These are phyloP conservation scores for Fusarium metavorans DNA, from an alignment of 2,329 filamentous ascomycete genomes.

Conservation along the genomic window DNA sequence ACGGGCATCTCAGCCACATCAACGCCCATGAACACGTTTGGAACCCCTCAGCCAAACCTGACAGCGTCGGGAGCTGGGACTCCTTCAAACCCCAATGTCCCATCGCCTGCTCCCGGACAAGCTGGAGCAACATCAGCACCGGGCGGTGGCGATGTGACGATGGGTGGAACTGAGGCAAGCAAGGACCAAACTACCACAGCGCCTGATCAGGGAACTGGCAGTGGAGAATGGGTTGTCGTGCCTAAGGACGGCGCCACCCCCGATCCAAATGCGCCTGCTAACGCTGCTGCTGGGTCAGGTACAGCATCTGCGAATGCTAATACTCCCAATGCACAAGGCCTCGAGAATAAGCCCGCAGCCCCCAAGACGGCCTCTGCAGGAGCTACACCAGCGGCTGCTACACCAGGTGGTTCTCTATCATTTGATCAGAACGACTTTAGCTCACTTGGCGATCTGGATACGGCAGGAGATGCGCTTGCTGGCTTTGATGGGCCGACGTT, in stretches of 20 bases:
- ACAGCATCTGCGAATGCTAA: constrained; percentile 43
- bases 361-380: constrained; percentile 35
- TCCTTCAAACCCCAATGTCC: constrained; percentile 61
- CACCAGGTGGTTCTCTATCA: constrained; percentile 56
- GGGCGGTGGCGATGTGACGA: constrained; percentile 52
- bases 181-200: constrained; percentile 55
- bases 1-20: constrained; percentile 69
- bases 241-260: constrained; percentile 69
- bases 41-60: constrained; percentile 70
- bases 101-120: constrained; percentile 57
- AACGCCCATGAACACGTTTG: constrained; percentile 71
- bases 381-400: constrained; percentile 44
- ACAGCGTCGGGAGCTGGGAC: constrained; percentile 70
- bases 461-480: constrained; percentile 77
- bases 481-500: constrained; percentile 72
- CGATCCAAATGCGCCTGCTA: constrained; percentile 45
- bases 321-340: constrained; percentile 44
- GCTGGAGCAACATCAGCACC: constrained; percentile 31
- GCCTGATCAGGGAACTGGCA: constrained; percentile 63
- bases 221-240: constrained; percentile 81
- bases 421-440: constrained; percentile 72
- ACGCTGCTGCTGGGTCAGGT: constrained; percentile 27
- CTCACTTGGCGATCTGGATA: constrained; percentile 74
- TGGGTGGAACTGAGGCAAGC: constrained; percentile 65
- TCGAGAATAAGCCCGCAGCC: constrained; percentile 39